Percentiles rank a stretch among this genome's conserved stretches.
Evolutionary conservation across 768 basidiomycete species (phyloP).

Genomic region (Pleurotus tuber-regium): DNA sequence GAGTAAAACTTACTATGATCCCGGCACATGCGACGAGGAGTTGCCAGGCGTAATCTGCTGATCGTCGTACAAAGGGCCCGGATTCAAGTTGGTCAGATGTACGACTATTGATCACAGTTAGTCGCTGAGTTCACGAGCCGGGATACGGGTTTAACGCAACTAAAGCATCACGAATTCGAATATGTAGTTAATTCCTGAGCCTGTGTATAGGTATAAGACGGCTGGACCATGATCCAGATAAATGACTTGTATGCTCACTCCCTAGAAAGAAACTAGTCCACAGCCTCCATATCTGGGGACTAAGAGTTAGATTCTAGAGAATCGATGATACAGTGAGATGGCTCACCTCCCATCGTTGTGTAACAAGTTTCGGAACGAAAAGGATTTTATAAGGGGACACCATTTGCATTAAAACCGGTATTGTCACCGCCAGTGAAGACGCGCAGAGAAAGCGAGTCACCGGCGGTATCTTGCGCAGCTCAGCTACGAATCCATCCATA

Average conservation of each 20-base stretch:
- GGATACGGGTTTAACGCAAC: too few species aligned
- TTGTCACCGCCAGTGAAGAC: slow-evolving; percentile 59
- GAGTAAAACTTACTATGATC: slow-evolving; percentile 53
- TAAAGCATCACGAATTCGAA: slow-evolving; percentile 75
- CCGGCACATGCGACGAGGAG: slow-evolving; percentile 49
- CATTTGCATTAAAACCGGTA: slow-evolving; percentile 54
- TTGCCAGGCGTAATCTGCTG: slow-evolving; percentile 80
- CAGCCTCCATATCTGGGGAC: slow-evolving; percentile 64
- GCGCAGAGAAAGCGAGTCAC: slow-evolving; percentile 71
- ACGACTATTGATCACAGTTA: slow-evolving; percentile 57
- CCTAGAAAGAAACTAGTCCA: slow-evolving; percentile 76
- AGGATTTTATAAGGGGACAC: slow-evolving; percentile 52
- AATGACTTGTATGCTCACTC: slow-evolving; percentile 32
- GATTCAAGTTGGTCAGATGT: slow-evolving; percentile 64
- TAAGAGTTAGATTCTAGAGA: neutral
- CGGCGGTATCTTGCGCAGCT: slow-evolving; percentile 79
- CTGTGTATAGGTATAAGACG: slow-evolving; percentile 19
- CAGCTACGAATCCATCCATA: slow-evolving; percentile 52
- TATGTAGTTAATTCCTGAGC: slow-evolving; percentile 50
- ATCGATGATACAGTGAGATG: slow-evolving; percentile 1
- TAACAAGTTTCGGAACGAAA: slow-evolving; percentile 48
- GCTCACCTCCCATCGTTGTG: slow-evolving; percentile 51
- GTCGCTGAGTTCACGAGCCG: too few species aligned
- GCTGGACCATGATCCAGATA: neutral
- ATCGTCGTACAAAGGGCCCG: slow-evolving; percentile 52